Evolutionary conservation across 2,329 filamentous ascomycete species (phyloP), one percentile per base, ranked within the genome.

Genomic region (Paradendryphiella salina): DNA sequence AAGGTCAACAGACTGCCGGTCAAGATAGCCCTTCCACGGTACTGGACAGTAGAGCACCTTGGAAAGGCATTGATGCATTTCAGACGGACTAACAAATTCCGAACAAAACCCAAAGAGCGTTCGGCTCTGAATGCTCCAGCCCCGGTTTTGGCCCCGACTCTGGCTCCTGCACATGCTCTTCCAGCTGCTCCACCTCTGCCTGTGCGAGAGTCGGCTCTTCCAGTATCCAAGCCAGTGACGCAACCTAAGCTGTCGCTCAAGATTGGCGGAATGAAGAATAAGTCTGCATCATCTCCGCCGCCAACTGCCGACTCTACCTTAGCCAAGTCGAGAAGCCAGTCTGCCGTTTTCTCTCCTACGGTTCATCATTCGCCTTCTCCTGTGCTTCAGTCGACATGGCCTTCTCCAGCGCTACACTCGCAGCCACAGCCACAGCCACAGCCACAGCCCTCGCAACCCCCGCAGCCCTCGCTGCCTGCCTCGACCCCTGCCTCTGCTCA

Each of bases 21-120:
- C n/a, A 71, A 61, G 8, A 61, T 86, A 43, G 77, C 76, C 52
- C 79, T 80, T 49, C 84, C 84, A 20, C 78, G 77, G 10, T 84
- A 82, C 63, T 86, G 81, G 80, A 76, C 72, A 47, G 77, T 77
- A 23, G 70, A 79, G 59, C 73, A 83, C 57, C 54, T 79, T 17
- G 83, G 83, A 46, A 78, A 79, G 60, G 81, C 55, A 38, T 37
- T 56, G 23, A 13, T 74, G 31, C 63, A 59, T 14, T 74, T 74
- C 49, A 65, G 51, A 38, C 62, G 63, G 28, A 65, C 58, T 13
- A 54, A 66, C 0, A 63, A 52, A 39, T 51, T 57, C 35, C 62
- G 70, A 9, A 59, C 55, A 0, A 59, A 57, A 33, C 46, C 57
- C n/a, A 43, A 50, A 26, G 53, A 42, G 17, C 47, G 56, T 15